Base-by-base conservation (phyloP, 1,139 yeast species). In the Yamadazyma siamensis region DNA sequence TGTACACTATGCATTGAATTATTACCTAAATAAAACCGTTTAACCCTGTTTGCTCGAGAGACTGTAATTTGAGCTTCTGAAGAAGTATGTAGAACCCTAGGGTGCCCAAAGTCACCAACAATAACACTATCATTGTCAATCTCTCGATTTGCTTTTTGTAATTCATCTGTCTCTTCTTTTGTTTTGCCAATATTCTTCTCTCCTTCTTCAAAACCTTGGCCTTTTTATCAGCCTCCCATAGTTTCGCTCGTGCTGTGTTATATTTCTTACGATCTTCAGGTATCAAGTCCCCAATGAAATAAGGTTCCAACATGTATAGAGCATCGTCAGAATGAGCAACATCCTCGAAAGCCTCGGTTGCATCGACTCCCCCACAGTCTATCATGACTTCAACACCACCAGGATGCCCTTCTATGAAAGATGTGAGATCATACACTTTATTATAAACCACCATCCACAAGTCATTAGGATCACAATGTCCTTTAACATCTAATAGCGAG, bases 331-430 rank as follows among this genome's bases (percentile, higher is more conserved):
- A 64, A 46, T 69, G 75, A n/a, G 63, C 71, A 13, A 69, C 75
- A 40, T 69, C 75, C 38, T 65, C 72, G 47, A 76, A 77, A 5
- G 76, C 74, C 36, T 62, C 72, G 0, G 87, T 77, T 5, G 83
- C 86, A 54, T 81, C 88, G n/a, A 70, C 72, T 0, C 89, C 89
- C 6, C 78, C 86, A 50, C 81, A 79, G 38, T 80, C 85, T 38
- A 75, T 56, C 26, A 81, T 54, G 5, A 80, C 83, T 41, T 78
- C 86, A 0, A 74, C 70, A 2, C 88, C 88, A 4, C 88, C 89
- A 2, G 88, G 87, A 47, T 81, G 89, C 1, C 56, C 55, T 4
- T 54, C 58, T 3, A 75, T 50, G 29, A 78, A 65, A 4, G 51
- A 41, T 2, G 81, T 72, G 4, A 79, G 65, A 43, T 80, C 72